Conservation (phyloP, 768 basidiomycete species). For the Collybiopsis confluens region DNA sequence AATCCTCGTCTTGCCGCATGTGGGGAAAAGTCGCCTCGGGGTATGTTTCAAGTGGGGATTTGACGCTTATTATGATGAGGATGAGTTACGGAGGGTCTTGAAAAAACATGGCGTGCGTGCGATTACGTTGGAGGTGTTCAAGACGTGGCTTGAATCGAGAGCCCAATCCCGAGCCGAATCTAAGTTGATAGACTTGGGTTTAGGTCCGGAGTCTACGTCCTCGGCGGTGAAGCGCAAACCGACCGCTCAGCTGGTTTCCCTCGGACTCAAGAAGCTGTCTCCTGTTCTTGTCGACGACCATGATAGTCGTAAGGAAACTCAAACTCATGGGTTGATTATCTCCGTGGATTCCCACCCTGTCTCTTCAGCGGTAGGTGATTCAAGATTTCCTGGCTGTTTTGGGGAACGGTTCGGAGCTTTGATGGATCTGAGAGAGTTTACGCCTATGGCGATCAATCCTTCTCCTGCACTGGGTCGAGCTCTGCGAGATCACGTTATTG, state of each 20-base stretch:
- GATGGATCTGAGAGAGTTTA: not conserved
- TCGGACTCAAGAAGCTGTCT: slow-evolving; percentile 7
- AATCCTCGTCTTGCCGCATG: slow-evolving; percentile 59
- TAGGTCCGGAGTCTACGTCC: too few relatives aligned
- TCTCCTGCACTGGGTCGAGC: slow-evolving; percentile 4
- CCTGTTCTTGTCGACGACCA: too few relatives aligned
- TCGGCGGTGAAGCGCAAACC: slow-evolving; percentile 16
- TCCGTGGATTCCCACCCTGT: not conserved
- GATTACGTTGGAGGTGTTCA: slow-evolving; percentile 1
- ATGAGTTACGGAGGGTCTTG: slow-evolving; percentile 13
- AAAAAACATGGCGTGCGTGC: slow-evolving; percentile 1
- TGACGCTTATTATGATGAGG: slow-evolving; percentile 44
- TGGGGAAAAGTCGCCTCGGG: slow-evolving; percentile 51
- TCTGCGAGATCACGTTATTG: slow-evolving; percentile 16
- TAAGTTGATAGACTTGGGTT: slow-evolving; percentile 22
- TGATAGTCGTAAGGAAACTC: not conserved
- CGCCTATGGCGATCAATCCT: not conserved
- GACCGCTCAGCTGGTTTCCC: slow-evolving; percentile 15
- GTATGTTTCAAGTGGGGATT: slow-evolving; percentile 48
- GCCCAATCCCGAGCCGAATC: too few relatives aligned
- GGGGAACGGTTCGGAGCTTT: not conserved
- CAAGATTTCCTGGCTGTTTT: slow-evolving; percentile 3
- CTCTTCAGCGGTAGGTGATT: not conserved
- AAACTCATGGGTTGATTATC: not conserved
- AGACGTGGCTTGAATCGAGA: not conserved